phyloP scores from a whole-genome alignment of 2,329 filamentous ascomycete species.

The Sporothrix protearum region DNA sequence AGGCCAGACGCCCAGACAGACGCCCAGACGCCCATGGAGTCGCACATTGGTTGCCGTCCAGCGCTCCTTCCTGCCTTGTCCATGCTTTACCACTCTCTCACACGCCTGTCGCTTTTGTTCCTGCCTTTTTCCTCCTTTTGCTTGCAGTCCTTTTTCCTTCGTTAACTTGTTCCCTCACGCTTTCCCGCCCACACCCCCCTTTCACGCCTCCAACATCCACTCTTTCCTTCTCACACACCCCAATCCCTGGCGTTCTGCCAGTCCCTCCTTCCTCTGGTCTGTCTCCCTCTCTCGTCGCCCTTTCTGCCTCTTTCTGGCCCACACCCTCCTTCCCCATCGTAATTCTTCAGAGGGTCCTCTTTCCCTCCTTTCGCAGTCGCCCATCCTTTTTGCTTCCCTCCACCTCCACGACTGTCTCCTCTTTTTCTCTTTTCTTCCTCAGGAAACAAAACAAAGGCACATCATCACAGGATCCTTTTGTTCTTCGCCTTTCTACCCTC shows the following conservation, averaged over 20 bases:
- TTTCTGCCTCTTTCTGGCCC: slow-evolving; percentile 6
- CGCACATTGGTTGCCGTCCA: not conserved
- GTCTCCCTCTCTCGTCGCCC: not conserved
- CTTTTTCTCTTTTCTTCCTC: slow-evolving; percentile 1
- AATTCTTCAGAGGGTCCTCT: slow-evolving; percentile 25
- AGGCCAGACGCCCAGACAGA: not conserved
- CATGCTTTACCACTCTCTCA: not conserved
- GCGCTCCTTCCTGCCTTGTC: not conserved
- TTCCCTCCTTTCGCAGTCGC: not conserved
- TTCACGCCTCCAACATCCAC: not conserved
- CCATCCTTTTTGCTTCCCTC: not conserved
- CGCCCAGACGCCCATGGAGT: not conserved
- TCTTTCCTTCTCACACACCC: not conserved
- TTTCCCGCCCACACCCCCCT: slow-evolving; percentile 11
- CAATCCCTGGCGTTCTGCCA: not conserved
- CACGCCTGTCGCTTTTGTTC: not conserved
- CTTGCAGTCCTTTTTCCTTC: not conserved
- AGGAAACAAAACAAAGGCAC: slow-evolving; percentile 19
- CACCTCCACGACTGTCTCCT: not conserved
- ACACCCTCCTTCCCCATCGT: slow-evolving; percentile 20
- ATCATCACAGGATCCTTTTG: slow-evolving; percentile 14
- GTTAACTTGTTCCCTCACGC: not conserved
- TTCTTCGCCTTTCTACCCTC: slow-evolving; percentile 9
- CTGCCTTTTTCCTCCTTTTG: not conserved
- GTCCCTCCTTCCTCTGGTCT: slow-evolving; percentile 3